These are phyloP conservation scores for Metschnikowia chrysomelidarum DNA, from an alignment of 805 yeast species.

Conservation along the genomic window DNA sequence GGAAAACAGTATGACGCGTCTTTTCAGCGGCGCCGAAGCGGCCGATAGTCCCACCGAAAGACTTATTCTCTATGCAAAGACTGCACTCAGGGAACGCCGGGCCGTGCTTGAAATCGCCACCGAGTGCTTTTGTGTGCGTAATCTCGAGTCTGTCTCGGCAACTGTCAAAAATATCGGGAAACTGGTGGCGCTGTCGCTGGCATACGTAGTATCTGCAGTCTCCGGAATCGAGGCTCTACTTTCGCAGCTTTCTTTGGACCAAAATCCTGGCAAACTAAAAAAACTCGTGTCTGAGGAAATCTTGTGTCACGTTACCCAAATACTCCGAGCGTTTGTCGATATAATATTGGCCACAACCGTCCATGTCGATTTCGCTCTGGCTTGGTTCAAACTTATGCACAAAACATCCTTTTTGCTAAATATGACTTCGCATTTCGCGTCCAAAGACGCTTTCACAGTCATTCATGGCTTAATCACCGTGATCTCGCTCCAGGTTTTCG, in stretches of 20 bases:
- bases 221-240: constrained; percentile 4
- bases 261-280: not conserved
- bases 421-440: constrained; percentile 26
- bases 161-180: constrained; percentile 38
- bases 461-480: constrained; percentile 49
- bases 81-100: constrained; percentile 52
- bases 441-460: constrained; percentile 27
- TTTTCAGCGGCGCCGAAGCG: constrained; percentile 7
- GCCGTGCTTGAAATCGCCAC: constrained; percentile 43
- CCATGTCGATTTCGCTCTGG: constrained; percentile 27
- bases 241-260: not conserved
- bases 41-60: constrained; percentile 25
- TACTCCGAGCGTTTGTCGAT: constrained; percentile 39
- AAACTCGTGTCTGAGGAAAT: constrained; percentile 27
- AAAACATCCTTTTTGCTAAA: constrained; percentile 25
- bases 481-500: constrained; percentile 52
- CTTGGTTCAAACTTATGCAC: constrained; percentile 59
- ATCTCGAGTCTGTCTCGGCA: constrained; percentile 21
- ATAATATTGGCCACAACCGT: constrained; percentile 36
- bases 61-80: constrained; percentile 33
- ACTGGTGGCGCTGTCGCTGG: constrained; percentile 7
- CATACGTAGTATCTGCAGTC: constrained; percentile 7
- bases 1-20: constrained; percentile 1
- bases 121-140: constrained; percentile 24
- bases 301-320: constrained; percentile 31